phyloP scores from a whole-genome alignment of 106 monocot genomes.

The Phalaenopsis equestris region DNA sequence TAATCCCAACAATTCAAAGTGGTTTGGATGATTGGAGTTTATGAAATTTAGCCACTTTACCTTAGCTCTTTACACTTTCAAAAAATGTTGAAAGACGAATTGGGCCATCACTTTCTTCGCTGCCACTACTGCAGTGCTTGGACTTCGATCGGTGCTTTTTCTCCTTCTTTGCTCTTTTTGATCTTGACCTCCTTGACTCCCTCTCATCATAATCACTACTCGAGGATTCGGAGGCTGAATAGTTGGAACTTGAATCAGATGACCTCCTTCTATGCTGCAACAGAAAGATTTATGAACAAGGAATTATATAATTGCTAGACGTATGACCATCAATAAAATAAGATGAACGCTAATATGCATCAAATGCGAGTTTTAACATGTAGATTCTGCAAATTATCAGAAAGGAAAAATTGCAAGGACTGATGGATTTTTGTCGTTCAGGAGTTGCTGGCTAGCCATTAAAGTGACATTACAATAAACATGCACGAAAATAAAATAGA shows the following conservation, averaged over 20 bases:
- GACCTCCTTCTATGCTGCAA: constrained; percentile 48
- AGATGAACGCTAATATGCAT: background rate
- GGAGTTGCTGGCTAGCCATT: background rate
- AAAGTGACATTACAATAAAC: background rate
- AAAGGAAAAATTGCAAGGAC: background rate
- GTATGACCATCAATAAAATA: background rate
- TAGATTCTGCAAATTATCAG: background rate
- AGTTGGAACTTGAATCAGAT: constrained; percentile 48
- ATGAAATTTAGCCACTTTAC: background rate
- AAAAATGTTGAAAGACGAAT: constrained; percentile 67
- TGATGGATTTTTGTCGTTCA: background rate
- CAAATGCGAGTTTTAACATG: background rate
- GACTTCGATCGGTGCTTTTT: constrained; percentile 47
- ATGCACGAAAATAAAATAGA: background rate
- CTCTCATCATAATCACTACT: constrained; percentile 44
- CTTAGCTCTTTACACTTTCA: constrained; percentile 41
- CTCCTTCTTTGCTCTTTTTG: constrained; percentile 55
- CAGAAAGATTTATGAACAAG: background rate
- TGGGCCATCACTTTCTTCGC: constrained; percentile 38
- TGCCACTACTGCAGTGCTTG: constrained; percentile 31
- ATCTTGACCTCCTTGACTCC: constrained; percentile 48
- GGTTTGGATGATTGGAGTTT: background rate
- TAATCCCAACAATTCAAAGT: background rate
- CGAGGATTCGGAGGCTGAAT: constrained; percentile 52
- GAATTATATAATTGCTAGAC: background rate